Evolutionary conservation across 2,329 filamentous ascomycete species (phyloP).

Genomic region (Zymoseptoria brevis): DNA sequence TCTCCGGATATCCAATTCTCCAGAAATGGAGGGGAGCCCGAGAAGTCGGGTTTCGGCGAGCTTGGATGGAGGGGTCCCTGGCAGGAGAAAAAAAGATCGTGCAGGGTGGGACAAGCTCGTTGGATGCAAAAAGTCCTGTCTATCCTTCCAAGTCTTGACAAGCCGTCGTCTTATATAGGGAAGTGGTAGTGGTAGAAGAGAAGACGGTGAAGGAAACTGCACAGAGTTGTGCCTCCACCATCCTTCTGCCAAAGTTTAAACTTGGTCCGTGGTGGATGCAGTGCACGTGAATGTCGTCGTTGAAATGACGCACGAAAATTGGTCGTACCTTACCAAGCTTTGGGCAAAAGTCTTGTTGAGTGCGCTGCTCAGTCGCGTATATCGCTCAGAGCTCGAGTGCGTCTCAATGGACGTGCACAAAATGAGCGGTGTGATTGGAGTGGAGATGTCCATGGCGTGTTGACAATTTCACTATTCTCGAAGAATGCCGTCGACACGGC

Average conservation of each 20-base stretch:
- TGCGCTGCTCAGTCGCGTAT: not conserved
- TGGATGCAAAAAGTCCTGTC: not conserved
- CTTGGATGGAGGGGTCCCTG: not conserved
- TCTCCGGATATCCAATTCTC: not conserved
- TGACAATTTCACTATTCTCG: no score
- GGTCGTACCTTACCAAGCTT: not conserved
- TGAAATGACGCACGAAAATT: not conserved
- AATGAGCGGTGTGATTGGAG: not conserved
- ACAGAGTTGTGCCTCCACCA: not conserved
- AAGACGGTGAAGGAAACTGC: not conserved
- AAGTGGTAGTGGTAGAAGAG: not conserved
- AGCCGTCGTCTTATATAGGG: not conserved
- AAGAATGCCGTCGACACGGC: no score
- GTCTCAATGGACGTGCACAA: not conserved
- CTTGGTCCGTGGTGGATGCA: not conserved
- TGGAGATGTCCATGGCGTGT: conserved; percentile 4
- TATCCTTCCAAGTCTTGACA: not conserved
- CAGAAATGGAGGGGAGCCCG: not conserved
- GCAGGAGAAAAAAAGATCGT: not conserved
- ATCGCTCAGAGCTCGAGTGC: not conserved
- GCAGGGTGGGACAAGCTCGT: not conserved
- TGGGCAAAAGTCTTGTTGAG: not conserved
- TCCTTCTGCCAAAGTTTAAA: not conserved
- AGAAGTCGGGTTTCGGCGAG: not conserved
- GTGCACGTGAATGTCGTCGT: not conserved